phyloP scores from a whole-genome alignment of 306 rosid species.

The Herpetospermum pedunculosum region DNA sequence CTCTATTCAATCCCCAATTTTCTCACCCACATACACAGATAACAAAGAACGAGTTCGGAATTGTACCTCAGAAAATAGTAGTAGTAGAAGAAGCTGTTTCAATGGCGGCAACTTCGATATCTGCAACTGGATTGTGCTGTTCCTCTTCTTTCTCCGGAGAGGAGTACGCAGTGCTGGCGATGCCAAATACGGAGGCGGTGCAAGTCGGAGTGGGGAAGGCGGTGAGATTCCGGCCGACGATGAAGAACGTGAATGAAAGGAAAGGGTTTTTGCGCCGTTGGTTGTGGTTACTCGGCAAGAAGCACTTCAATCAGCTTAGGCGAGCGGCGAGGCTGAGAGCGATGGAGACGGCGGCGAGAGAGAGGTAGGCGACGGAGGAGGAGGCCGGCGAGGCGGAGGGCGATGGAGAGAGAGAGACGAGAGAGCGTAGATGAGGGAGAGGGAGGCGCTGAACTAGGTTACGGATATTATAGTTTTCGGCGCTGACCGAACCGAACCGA shows the following conservation, averaged over 20 bases:
- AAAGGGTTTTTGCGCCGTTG: slow-evolving; percentile 89
- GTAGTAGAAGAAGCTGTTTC: background rate
- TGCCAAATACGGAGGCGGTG: slow-evolving; percentile 37
- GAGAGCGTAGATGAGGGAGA: no score
- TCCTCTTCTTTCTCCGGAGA: slow-evolving; percentile 60
- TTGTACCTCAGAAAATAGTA: background rate
- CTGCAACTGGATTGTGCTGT: slow-evolving; percentile 36
- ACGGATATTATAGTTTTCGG: no score
- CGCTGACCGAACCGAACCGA: no score
- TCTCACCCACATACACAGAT: background rate
- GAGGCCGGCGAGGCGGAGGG: no score
- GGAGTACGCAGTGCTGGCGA: slow-evolving; percentile 34
- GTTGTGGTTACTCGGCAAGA: slow-evolving; percentile 78
- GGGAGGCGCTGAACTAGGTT: no score
- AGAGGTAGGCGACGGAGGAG: no score
- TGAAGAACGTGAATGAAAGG: slow-evolving; percentile 95
- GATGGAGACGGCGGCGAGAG: no score
- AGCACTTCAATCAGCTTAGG: slow-evolving; percentile 80
- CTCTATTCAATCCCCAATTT: background rate
- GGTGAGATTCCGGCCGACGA: slow-evolving; percentile 55
- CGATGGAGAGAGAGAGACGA: no score
- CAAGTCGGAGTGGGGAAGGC: slow-evolving; percentile 45
- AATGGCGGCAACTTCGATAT: slow-evolving; percentile 69
- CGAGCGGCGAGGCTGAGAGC: no score
- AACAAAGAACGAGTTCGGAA: background rate